These are phyloP conservation scores for Trichoderma virens DNA, from an alignment of 495 filamentous ascomycete species.

Conservation along the genomic window DNA sequence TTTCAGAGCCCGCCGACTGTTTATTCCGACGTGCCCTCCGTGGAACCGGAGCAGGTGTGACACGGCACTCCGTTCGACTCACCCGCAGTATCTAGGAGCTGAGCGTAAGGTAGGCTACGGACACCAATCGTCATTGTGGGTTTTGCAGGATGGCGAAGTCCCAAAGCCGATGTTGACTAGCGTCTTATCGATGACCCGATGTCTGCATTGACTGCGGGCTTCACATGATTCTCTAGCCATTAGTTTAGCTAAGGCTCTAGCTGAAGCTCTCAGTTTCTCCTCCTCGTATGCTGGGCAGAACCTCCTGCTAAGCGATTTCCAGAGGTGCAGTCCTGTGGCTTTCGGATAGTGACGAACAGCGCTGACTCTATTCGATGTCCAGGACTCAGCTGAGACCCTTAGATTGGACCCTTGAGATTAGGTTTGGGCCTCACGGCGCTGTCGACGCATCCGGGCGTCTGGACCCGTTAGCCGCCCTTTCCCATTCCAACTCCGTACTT, in stretches of 20 bases:
- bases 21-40: too few species aligned
- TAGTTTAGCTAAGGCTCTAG: too few species aligned
- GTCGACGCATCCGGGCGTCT: background rate
- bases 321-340: background rate
- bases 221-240: too few species aligned
- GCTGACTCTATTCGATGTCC: background rate
- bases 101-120: too few species aligned
- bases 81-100: too few species aligned
- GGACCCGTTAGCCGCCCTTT: too few species aligned
- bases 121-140: too few species aligned
- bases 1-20: too few species aligned
- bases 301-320: background rate
- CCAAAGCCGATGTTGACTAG: background rate
- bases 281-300: background rate
- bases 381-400: background rate
- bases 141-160: background rate
- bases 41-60: background rate
- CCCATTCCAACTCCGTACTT: background rate
- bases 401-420: background rate
- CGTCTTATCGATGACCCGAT: background rate
- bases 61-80: background rate
- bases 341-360: background rate
- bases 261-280: background rate
- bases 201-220: too few species aligned
- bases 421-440: background rate